Base-by-base conservation (phyloP, 2,329 filamentous ascomycete species). In the Paradendryphiella salina region DNA sequence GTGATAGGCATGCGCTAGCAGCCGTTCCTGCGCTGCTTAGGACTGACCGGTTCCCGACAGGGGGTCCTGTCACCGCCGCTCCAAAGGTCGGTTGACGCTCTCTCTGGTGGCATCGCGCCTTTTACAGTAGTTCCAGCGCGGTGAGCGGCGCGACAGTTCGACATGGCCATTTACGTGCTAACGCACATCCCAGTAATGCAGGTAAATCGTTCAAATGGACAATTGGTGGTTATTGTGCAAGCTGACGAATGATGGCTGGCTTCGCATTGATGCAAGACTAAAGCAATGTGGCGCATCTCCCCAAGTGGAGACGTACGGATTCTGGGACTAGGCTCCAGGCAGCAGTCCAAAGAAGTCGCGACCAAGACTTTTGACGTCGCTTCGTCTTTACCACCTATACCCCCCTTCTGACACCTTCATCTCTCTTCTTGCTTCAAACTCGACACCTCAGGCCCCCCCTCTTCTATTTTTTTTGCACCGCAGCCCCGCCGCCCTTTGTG, bases 391-490 rank as follows among this genome's bases (percentile, higher is more conserved):
- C 59, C 54, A 58, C 51, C 50, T 55, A 56, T 53, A 45, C 50
- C 58, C 57, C 51, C 57, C 49, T 50, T 50, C 54, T 58, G 52
- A 31, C 57, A 54, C 53, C 52, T 58, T 56, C 47, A 28, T 53
- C 48, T 52, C 52, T 55, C 49, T 54, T 50, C 44, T 54, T 44
- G 37, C 40, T 50, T 49, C 47, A 54, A 57, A 49, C 41, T 47
- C 56, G 53, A 57, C 28, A 66, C 59, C 61, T 68, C 49, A 71
- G 67, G 69, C 67, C 54, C 60, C 57, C 51, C 60, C 43, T 54
- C 50, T 41, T 52, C 14, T 39, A 56, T 50, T 49, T 47, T 58
- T 56, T 59, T 61, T 59, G 44, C 50, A 54, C 52, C 38, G 47
- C 42, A 45, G 29, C 52, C 61, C 63, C 54, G 61, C 63, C 59